phyloP scores from a whole-genome alignment of 352 stramenopile species.

The Peronospora belbahrii region DNA sequence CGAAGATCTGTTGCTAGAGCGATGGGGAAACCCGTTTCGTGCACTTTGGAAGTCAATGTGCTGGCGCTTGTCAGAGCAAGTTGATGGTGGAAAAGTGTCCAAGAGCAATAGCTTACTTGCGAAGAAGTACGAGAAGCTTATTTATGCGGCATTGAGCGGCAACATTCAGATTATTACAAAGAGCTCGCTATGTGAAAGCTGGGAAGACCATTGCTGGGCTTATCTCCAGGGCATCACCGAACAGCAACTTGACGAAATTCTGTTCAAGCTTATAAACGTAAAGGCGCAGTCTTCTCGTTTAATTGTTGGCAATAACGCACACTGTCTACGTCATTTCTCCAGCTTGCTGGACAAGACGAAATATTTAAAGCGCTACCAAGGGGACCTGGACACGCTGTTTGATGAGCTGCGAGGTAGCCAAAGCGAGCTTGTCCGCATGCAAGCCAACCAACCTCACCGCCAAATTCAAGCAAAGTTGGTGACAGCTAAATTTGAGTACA shows the following conservation, averaged over 20 bases:
- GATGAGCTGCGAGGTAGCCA: constrained; percentile 60
- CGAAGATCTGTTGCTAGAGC: constrained; percentile 38
- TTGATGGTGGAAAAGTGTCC: constrained; percentile 31
- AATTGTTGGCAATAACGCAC: constrained; percentile 56
- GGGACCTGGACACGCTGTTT: constrained; percentile 66
- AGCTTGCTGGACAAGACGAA: constrained; percentile 62
- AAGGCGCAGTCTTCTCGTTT: constrained; percentile 71
- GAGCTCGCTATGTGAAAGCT: constrained; percentile 65
- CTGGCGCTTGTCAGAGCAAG: constrained; percentile 68
- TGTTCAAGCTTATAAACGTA: constrained; percentile 62
- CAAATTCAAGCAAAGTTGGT: constrained; percentile 79
- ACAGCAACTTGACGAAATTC: constrained; percentile 58
- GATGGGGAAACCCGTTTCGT: constrained; percentile 79
- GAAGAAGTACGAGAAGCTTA: constrained; percentile 67
- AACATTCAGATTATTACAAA: constrained; percentile 58
- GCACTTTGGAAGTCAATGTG: constrained; percentile 82
- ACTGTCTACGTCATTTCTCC: constrained; percentile 50
- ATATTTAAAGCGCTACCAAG: constrained; percentile 65
- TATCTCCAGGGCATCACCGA: constrained; percentile 64
- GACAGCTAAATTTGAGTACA: constrained; percentile 64
- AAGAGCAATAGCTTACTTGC: constrained; percentile 58
- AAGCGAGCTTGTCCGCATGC: constrained; percentile 51
- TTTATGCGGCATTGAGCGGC: constrained; percentile 74
- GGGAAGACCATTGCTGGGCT: constrained; percentile 84
- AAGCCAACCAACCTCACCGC: constrained; percentile 63